These are phyloP conservation scores for Mortierella sp. DNA, from an alignment of 371 early-diverging fungal genomes.

Conservation along the genomic window DNA sequence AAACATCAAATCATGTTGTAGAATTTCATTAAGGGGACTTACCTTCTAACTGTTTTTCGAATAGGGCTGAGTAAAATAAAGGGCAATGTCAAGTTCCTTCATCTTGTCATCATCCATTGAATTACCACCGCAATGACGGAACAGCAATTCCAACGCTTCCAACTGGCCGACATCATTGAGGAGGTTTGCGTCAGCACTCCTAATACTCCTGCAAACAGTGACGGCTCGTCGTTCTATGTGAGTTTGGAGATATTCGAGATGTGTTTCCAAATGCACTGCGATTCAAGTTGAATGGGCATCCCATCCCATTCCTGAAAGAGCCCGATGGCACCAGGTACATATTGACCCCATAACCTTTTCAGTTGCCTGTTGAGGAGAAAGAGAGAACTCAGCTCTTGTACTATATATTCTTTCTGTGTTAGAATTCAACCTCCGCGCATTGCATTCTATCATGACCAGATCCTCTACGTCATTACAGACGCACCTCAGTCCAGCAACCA, in stretches of 20 bases:
- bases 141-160: background rate
- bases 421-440: background rate
- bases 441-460: background rate
- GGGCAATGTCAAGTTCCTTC: too few species aligned
- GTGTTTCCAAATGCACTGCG: background rate
- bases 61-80: too few species aligned
- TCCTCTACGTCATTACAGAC: background rate
- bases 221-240: background rate
- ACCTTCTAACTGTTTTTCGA: too few species aligned
- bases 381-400: too few species aligned
- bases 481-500: background rate
- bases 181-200: background rate
- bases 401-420: background rate
- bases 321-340: background rate
- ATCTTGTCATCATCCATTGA: background rate
- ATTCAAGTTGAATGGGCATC: constrained; percentile 4
- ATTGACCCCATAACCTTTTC: too few species aligned
- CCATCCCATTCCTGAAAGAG: background rate
- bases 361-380: too few species aligned
- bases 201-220: background rate
- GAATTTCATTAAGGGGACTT: too few species aligned
- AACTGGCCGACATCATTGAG: background rate
- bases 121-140: background rate
- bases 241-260: background rate
- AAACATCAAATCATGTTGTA: too few species aligned